phyloP scores from a whole-genome alignment of 1,284 basidiomycete species.

The Cryptococcus deneoformans region DNA sequence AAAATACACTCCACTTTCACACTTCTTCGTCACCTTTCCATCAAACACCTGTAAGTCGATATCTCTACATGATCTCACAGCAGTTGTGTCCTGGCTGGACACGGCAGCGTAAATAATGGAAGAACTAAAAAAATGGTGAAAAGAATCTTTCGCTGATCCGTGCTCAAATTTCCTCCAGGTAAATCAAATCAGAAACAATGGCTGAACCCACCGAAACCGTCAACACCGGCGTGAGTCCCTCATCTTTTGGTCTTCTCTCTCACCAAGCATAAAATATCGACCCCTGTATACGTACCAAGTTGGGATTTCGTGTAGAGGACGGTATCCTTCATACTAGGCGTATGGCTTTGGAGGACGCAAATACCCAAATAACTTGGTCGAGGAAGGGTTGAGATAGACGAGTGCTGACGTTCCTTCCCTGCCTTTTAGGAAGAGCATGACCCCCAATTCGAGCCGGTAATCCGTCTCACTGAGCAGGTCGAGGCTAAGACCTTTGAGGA shows the following conservation, averaged over 20 bases:
- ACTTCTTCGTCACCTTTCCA: too few relatives aligned
- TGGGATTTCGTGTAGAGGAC: too few relatives aligned
- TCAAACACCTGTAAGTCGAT: too few relatives aligned
- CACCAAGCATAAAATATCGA: neutral
- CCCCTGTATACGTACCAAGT: neutral
- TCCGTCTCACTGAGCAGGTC: slow-evolving; percentile 89
- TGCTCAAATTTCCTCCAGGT: slow-evolving; percentile 1
- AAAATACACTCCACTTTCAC: too few relatives aligned
- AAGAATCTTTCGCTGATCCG: slow-evolving; percentile 1
- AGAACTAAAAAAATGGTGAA: neutral
- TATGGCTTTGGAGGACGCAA: too few relatives aligned
- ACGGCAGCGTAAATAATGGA: neutral
- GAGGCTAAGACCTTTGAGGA: slow-evolving; percentile 96
- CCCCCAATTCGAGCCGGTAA: slow-evolving; percentile 92
- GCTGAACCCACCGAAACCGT: slow-evolving; percentile 1
- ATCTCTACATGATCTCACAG: too few relatives aligned
- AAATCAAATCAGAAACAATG: neutral
- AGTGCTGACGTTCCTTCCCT: neutral
- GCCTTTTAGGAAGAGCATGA: slow-evolving; percentile 64
- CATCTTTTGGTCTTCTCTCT: neutral
- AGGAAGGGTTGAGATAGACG: neutral
- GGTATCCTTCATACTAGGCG: too few relatives aligned
- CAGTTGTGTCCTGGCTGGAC: neutral
- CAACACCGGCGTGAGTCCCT: neutral
- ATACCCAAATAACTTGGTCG: too few relatives aligned